phyloP scores from a whole-genome alignment of 108 stramenopile genomes.

The Cyclostephanos invisitatus region DNA sequence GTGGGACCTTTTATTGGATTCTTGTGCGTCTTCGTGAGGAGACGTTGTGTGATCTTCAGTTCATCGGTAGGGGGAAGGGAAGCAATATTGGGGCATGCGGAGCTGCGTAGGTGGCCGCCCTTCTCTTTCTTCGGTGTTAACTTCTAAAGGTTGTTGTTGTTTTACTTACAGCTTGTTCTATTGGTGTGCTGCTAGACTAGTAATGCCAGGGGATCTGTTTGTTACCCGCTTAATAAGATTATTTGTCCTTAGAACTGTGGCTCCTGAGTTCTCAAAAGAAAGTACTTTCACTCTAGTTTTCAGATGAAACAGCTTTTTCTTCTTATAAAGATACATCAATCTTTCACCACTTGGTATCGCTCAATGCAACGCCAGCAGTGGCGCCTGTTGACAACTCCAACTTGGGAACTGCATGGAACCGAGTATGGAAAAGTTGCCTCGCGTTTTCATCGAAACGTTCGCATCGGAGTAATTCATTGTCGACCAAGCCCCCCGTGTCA shows the following conservation, averaged over 20 bases:
- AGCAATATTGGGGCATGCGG: slow-evolving; percentile 56
- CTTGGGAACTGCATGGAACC: slow-evolving; percentile 81
- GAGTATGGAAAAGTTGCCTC: slow-evolving; percentile 55
- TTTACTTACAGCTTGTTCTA: not conserved
- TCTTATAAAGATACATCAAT: too few relatives aligned
- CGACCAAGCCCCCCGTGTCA: not conserved
- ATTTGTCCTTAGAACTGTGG: too few relatives aligned
- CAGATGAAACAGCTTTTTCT: too few relatives aligned
- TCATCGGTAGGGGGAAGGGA: not conserved
- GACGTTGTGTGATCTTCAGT: slow-evolving; percentile 27
- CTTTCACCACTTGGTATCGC: slow-evolving; percentile 78
- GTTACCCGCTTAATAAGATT: too few relatives aligned
- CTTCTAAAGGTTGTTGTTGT: not conserved
- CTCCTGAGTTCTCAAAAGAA: too few relatives aligned
- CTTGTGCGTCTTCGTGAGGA: too few relatives aligned
- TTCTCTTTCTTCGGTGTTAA: slow-evolving; percentile 18
- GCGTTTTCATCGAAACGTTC: slow-evolving; percentile 33
- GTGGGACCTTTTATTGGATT: not conserved
- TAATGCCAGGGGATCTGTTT: too few relatives aligned
- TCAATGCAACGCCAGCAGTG: slow-evolving; percentile 73
- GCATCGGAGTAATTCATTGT: slow-evolving; percentile 1
- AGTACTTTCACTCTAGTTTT: too few relatives aligned
- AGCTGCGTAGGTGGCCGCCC: slow-evolving; percentile 74
- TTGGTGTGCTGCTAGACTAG: not conserved
- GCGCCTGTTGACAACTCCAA: slow-evolving; percentile 81